A percentile compares a stretch with the other conserved stretches of the same genome.
phyloP scores from a whole-genome alignment of 225 moss, liverwort and hornwort species.

The Anthoceros angustus region DNA sequence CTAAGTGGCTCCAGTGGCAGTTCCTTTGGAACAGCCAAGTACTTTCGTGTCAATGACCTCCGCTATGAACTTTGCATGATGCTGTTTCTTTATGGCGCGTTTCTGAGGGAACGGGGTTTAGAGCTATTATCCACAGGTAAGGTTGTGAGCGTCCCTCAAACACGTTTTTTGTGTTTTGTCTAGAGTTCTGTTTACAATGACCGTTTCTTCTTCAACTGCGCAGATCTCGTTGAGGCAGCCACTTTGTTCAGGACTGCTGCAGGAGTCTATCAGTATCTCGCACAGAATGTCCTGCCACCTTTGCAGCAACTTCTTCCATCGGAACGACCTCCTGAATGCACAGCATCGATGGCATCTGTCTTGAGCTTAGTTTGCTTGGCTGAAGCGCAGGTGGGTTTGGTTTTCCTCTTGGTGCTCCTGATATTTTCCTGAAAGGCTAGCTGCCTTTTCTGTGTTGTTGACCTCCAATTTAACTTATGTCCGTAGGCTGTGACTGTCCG shows the following conservation, averaged over 20 bases:
- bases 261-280: slow-evolving; percentile 85
- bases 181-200: neutral
- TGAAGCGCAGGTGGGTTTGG: slow-evolving; percentile 72
- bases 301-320: slow-evolving; percentile 41
- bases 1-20: slow-evolving; percentile 67
- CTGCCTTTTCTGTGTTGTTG: neutral
- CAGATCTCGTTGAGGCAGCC: slow-evolving; percentile 78
- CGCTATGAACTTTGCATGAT: slow-evolving; percentile 91
- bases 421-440: neutral
- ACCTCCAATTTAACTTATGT: too few species aligned
- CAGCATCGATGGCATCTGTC: slow-evolving; percentile 55
- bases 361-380: slow-evolving; percentile 90
- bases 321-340: slow-evolving; percentile 83
- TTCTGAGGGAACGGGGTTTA: slow-evolving; percentile 77
- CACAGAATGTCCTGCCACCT: slow-evolving; percentile 53
- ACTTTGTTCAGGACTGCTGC: slow-evolving; percentile 78
- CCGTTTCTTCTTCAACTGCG: neutral
- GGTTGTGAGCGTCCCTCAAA: neutral
- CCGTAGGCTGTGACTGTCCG: slow-evolving; percentile 81
- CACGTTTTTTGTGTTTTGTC: neutral
- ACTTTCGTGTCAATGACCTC: slow-evolving; percentile 84
- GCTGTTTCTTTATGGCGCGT: slow-evolving; percentile 62
- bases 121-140: slow-evolving; percentile 78
- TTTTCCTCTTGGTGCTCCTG: neutral
- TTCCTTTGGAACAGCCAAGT: slow-evolving; percentile 59